These are phyloP conservation scores for Acorus gramineus DNA, from an alignment of 106 monocot genomes.

Conservation along the genomic window DNA sequence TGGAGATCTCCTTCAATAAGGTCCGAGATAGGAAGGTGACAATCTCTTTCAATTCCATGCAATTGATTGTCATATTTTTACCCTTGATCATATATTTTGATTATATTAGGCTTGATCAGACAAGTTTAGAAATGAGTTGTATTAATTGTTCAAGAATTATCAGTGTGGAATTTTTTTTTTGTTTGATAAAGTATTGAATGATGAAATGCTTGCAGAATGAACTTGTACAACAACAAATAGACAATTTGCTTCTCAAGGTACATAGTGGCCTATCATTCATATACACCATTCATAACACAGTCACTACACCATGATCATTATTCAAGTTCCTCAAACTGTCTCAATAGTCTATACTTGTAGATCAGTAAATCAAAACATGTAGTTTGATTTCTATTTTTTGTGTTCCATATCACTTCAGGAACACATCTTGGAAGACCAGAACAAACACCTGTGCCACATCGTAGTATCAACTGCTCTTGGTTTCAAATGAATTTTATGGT, in stretches of 20 bases:
- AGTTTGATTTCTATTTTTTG: neutral
- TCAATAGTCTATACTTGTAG: too few relatives aligned
- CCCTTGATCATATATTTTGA: too few relatives aligned
- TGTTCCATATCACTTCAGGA: constrained; percentile 24
- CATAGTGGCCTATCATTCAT: neutral
- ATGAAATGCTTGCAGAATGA: constrained; percentile 31
- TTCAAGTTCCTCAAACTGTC: neutral
- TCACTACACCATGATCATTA: neutral
- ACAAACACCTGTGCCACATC: constrained; percentile 29
- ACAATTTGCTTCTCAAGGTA: constrained; percentile 62
- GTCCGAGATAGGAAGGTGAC: constrained; percentile 65
- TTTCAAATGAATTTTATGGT: neutral
- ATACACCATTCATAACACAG: neutral
- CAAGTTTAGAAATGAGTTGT: too few relatives aligned
- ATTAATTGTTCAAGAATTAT: too few relatives aligned
- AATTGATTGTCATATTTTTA: too few relatives aligned
- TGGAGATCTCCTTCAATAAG: constrained; percentile 56
- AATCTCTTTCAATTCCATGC: too few relatives aligned
- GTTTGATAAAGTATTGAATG: too few relatives aligned
- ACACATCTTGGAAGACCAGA: constrained; percentile 48
- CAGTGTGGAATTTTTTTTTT: too few relatives aligned
- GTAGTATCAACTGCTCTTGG: constrained; percentile 12
- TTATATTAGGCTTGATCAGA: too few relatives aligned
- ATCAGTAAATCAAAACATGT: neutral
- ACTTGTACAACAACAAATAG: constrained; percentile 51